Evolutionary conservation across 345 rosid species (phyloP).

Genomic region (Sonneratia caseolaris): DNA sequence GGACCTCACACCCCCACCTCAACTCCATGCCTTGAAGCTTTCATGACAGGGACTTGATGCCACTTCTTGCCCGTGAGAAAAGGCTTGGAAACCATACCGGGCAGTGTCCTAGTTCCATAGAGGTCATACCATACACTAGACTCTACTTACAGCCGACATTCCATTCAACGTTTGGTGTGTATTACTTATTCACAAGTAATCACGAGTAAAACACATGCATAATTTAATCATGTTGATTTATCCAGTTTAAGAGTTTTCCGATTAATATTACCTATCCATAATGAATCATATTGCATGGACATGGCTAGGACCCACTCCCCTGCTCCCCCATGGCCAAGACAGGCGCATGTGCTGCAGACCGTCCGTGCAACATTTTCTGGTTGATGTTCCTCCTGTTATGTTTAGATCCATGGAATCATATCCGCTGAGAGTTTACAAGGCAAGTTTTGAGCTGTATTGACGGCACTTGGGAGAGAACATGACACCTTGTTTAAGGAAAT

Average conservation of each 20-base stretch:
- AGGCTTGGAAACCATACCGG: not conserved
- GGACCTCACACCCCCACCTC: not conserved
- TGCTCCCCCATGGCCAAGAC: not conserved
- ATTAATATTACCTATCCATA: too few relatives aligned
- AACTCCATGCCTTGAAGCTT: conserved; percentile 3
- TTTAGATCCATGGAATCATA: not conserved
- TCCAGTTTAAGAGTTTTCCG: too few relatives aligned
- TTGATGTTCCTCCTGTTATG: not conserved
- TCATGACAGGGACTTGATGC: conserved; percentile 6
- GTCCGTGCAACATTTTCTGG: not conserved
- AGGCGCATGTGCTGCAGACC: not conserved
- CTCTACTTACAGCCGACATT: not conserved
- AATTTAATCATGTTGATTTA: too few relatives aligned
- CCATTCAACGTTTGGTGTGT: not conserved
- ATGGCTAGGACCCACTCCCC: not conserved
- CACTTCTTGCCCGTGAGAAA: conserved; percentile 2
- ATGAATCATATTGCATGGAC: not conserved
- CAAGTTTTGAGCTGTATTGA: too few relatives aligned
- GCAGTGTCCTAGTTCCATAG: not conserved
- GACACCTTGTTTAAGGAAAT: too few relatives aligned
- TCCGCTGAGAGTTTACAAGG: too few relatives aligned
- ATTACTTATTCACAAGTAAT: too few relatives aligned
- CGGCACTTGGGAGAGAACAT: too few relatives aligned
- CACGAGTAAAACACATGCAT: too few relatives aligned
- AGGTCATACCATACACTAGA: too few relatives aligned